These are phyloP conservation scores for Domatiomyces catenatus DNA, from an alignment of 2,329 filamentous ascomycete species.

Conservation along the genomic window DNA sequence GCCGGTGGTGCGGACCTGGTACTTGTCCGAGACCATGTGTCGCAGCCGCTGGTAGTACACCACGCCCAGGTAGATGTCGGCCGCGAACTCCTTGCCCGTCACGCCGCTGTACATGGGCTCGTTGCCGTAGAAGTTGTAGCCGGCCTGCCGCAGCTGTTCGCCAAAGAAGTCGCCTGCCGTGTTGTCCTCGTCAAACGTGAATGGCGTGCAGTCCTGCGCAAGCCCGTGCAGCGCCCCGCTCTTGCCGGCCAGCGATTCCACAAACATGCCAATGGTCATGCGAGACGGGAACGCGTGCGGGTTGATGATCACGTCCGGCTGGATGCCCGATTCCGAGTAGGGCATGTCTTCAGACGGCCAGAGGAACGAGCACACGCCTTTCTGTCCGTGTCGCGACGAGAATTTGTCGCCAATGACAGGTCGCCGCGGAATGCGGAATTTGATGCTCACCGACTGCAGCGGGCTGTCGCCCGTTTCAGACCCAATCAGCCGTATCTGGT, in stretches of 20 bases:
- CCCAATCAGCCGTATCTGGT: slow-evolving; percentile 83
- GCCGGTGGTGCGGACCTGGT: slow-evolving; percentile 90
- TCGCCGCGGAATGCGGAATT: slow-evolving; percentile 76
- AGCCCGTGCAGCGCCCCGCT: slow-evolving; percentile 84
- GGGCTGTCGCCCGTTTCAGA: slow-evolving; percentile 70
- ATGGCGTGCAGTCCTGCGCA: slow-evolving; percentile 91
- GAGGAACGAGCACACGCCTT: slow-evolving; percentile 91
- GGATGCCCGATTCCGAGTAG: slow-evolving; percentile 89
- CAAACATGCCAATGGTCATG: slow-evolving; percentile 99
- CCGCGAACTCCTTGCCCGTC: slow-evolving; percentile 81
- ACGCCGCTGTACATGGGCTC: slow-evolving; percentile 98
- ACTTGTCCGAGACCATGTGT: slow-evolving; percentile 99
- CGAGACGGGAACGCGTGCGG: slow-evolving; percentile 97
- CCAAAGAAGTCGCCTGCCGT: slow-evolving; percentile 91
- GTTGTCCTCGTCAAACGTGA: slow-evolving; percentile 83
- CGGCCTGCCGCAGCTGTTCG: slow-evolving; percentile 83
- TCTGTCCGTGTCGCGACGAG: slow-evolving; percentile 94
- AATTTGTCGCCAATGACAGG: slow-evolving; percentile 98
- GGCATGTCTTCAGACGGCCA: slow-evolving; percentile 92
- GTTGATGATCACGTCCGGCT: slow-evolving; percentile 97
- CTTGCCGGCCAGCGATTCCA: slow-evolving; percentile 93
- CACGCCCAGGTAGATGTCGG: slow-evolving; percentile 90
- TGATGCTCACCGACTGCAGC: slow-evolving; percentile 77
- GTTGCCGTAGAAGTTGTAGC: slow-evolving; percentile 96
- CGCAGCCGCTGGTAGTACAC: slow-evolving; percentile 96